phyloP scores from a whole-genome alignment of 371 early-diverging fungal genomes.

The Capniomyces stellatus region DNA sequence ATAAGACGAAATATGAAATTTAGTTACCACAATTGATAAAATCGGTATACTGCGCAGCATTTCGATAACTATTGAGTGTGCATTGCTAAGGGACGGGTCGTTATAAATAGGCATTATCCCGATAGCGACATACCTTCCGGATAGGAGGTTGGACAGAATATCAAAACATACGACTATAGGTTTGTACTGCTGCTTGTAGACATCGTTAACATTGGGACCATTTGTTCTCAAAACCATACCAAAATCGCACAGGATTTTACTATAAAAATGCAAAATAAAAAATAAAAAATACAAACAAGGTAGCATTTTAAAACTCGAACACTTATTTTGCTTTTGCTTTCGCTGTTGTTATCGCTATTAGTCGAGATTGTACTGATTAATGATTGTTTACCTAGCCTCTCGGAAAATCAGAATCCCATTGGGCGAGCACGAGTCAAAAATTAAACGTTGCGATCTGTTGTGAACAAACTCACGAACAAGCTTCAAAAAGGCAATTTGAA shows the following conservation, averaged over 20 bases:
- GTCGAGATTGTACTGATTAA: constrained; percentile 9
- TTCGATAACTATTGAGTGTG: constrained; percentile 44
- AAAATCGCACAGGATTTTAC: not conserved
- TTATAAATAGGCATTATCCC: constrained; percentile 82
- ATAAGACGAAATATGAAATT: not conserved
- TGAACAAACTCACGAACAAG: constrained; percentile 61
- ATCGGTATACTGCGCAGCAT: constrained; percentile 53
- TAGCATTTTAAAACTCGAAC: not conserved
- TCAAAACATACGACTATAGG: constrained; percentile 56
- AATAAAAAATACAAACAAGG: not conserved
- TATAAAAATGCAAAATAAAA: constrained; percentile 1
- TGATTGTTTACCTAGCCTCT: constrained; percentile 49
- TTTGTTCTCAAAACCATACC: not conserved
- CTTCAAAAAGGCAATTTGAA: constrained; percentile 48
- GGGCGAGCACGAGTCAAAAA: constrained; percentile 66
- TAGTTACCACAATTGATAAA: constrained; percentile 47
- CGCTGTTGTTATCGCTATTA: no score
- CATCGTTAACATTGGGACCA: constrained; percentile 8
- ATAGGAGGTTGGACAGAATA: constrained; percentile 46
- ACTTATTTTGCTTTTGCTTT: constrained; percentile 9
- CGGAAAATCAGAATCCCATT: constrained; percentile 81
- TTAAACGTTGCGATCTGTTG: constrained; percentile 62
- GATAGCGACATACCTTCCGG: constrained; percentile 75
- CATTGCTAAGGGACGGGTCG: constrained; percentile 61
- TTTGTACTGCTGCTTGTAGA: constrained; percentile 43